A percentile compares a stretch with the other conserved stretches of the same genome.
Evolutionary conservation across 768 basidiomycete genomes (phyloP).

Genomic region (Calocera viscosa): DNA sequence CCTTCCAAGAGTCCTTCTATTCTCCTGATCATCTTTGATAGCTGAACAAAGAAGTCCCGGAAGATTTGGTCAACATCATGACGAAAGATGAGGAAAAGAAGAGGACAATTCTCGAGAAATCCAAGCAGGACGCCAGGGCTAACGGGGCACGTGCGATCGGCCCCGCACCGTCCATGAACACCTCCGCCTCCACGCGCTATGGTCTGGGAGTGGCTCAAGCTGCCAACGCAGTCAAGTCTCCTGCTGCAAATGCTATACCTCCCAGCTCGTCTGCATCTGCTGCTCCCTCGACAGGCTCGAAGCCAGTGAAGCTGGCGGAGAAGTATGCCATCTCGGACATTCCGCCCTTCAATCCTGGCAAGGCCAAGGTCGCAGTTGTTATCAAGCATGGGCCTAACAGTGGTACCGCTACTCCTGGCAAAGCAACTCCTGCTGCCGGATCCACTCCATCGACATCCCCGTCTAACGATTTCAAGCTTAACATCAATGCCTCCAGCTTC

Average conservation of each 20-base stretch:
- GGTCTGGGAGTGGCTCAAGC: background rate
- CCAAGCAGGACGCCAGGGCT: slow-evolving; percentile 53
- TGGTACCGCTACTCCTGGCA: background rate
- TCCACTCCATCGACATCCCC: slow-evolving; percentile 18
- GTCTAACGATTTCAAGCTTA: slow-evolving; percentile 49
- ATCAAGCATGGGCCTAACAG: slow-evolving; percentile 10
- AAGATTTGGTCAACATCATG: slow-evolving; percentile 82
- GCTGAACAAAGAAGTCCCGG: slow-evolving; percentile 91
- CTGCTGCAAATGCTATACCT: slow-evolving; percentile 10
- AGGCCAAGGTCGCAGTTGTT: slow-evolving; percentile 20
- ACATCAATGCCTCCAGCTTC: slow-evolving; percentile 84
- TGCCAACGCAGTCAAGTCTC: slow-evolving; percentile 2
- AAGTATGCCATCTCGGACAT: slow-evolving; percentile 58
- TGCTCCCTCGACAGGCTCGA: slow-evolving; percentile 5
- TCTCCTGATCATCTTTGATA: slow-evolving; percentile 24
- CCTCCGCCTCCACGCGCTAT: slow-evolving; percentile 10
- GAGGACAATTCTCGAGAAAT: slow-evolving; percentile 66
- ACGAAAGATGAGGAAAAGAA: slow-evolving; percentile 92
- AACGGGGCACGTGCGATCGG: slow-evolving; percentile 58
- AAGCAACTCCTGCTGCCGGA: slow-evolving; percentile 9
- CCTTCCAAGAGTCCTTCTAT: background rate
- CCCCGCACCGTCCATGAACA: slow-evolving; percentile 2
- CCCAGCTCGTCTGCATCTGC: slow-evolving; percentile 14
- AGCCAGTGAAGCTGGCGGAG: slow-evolving; percentile 10
- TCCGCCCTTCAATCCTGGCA: slow-evolving; percentile 73